phyloP scores from a whole-genome alignment of 2,329 filamentous ascomycete species.

The Zymoseptoria brevis region DNA sequence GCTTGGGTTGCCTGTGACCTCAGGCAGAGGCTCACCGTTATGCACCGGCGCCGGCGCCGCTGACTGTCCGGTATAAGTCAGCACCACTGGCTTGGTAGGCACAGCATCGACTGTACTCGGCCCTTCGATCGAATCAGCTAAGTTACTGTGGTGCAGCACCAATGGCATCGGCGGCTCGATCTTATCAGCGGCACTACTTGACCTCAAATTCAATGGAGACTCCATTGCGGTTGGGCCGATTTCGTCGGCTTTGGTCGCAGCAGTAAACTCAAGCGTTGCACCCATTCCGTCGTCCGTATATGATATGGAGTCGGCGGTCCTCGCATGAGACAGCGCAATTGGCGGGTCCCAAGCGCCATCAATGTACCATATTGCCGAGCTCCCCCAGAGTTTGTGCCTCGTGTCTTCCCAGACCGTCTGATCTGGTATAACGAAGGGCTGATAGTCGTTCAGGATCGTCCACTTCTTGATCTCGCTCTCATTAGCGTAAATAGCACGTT shows the following conservation, averaged over 20 bases:
- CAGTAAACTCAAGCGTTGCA: not conserved
- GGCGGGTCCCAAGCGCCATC: constrained; percentile 18
- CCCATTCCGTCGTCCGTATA: not conserved
- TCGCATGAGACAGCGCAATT: constrained; percentile 10
- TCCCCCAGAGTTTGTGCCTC: constrained; percentile 9
- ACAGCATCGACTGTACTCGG: not conserved
- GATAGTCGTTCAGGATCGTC: constrained; percentile 19
- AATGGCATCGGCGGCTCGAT: not conserved
- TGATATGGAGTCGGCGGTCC: not conserved
- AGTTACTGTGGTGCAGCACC: not conserved
- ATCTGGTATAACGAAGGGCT: constrained; percentile 14
- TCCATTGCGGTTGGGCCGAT: not conserved
- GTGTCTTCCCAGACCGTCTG: constrained; percentile 1
- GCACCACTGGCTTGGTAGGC: not conserved
- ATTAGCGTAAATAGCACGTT: not conserved
- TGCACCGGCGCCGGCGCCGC: not conserved
- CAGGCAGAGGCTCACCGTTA: not conserved
- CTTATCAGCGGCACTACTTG: not conserved
- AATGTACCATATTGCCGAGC: constrained; percentile 8
- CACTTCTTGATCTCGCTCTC: constrained; percentile 2
- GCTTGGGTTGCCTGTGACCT: not conserved
- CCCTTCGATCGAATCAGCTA: not conserved
- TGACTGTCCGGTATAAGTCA: not conserved
- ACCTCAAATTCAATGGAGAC: not conserved
- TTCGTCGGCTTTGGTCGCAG: not conserved